Conservation (phyloP, 768 basidiomycete species). For the Lactarius hengduanensis region DNA sequence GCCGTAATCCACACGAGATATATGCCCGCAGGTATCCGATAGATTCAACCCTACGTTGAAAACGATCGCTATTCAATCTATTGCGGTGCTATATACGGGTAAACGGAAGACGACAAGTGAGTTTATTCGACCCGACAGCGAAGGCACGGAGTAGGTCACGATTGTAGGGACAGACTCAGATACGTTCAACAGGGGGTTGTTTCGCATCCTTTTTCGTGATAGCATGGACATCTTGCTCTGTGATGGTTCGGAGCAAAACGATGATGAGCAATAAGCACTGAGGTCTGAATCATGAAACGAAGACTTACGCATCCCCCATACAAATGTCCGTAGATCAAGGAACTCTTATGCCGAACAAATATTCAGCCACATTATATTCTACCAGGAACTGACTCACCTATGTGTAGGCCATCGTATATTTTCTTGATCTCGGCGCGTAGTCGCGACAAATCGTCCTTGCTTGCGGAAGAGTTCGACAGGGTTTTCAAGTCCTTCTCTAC, state of each 20-base stretch:
- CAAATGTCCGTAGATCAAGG: slow-evolving; percentile 74
- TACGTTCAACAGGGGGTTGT: slow-evolving; percentile 30
- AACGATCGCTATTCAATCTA: too few relatives aligned
- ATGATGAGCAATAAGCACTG: neutral
- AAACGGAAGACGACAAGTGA: neutral
- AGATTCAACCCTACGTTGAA: neutral
- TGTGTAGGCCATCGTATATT: slow-evolving; percentile 77
- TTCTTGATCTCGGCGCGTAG: slow-evolving; percentile 84
- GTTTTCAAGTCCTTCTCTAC: slow-evolving; percentile 90
- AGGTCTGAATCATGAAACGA: neutral
- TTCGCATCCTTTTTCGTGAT: slow-evolving; percentile 67
- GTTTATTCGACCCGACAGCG: slow-evolving; percentile 5
- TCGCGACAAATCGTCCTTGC: slow-evolving; percentile 77
- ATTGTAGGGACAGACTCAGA: slow-evolving; percentile 11
- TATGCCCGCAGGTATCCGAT: neutral
- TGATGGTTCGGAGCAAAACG: neutral
- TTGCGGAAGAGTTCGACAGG: slow-evolving; percentile 58
- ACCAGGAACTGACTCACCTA: slow-evolving; percentile 49
- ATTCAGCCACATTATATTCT: slow-evolving; percentile 13
- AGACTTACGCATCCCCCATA: slow-evolving; percentile 84
- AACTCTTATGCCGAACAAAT: slow-evolving; percentile 51
- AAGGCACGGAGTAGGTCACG: neutral
- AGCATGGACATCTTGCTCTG: slow-evolving; percentile 81
- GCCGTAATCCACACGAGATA: neutral
- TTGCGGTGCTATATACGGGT: neutral